phyloP scores from a whole-genome alignment of 106 monocot genomes.

The Dioscorea dumetorum region DNA sequence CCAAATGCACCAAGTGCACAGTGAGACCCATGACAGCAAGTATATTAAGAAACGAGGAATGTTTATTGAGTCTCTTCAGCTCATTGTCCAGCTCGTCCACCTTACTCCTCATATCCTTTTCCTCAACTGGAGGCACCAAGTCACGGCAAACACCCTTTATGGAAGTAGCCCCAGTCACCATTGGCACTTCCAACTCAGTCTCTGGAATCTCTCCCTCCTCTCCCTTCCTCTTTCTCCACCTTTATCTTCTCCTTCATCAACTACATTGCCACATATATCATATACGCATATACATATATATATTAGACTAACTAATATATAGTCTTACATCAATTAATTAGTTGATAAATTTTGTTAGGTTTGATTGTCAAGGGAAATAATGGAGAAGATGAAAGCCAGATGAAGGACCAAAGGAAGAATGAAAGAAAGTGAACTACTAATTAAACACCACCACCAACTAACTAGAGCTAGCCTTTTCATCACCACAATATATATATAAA shows the following conservation, averaged over 20 bases:
- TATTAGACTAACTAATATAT: too few species aligned
- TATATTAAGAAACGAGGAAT: slow-evolving; percentile 61
- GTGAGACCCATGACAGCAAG: slow-evolving; percentile 65
- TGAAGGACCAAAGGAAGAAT: too few species aligned
- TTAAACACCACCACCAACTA: too few species aligned
- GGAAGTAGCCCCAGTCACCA: slow-evolving; percentile 1
- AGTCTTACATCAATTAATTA: neutral
- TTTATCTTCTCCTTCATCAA: slow-evolving; percentile 2
- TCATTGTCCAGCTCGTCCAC: slow-evolving; percentile 33
- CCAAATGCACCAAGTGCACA: slow-evolving; percentile 68
- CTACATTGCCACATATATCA: neutral
- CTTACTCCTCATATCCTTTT: slow-evolving; percentile 23
- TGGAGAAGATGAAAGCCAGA: too few species aligned
- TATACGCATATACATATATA: too few species aligned
- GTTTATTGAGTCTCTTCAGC: slow-evolving; percentile 52
- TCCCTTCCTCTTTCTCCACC: slow-evolving; percentile 26
- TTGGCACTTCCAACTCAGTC: slow-evolving; percentile 7
- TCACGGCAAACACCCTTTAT: neutral
- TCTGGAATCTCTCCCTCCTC: slow-evolving; percentile 14
- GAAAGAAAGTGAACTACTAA: too few species aligned
- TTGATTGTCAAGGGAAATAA: too few species aligned
- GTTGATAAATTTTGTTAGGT: neutral
- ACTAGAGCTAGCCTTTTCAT: too few species aligned
- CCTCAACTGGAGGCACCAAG: slow-evolving; percentile 3
- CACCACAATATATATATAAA: too few species aligned